A percentile compares a stretch with the other conserved stretches of the same genome.
Evolutionary conservation across 208 protist genomes (phyloP).

Genomic region (Angomonas deanei): DNA sequence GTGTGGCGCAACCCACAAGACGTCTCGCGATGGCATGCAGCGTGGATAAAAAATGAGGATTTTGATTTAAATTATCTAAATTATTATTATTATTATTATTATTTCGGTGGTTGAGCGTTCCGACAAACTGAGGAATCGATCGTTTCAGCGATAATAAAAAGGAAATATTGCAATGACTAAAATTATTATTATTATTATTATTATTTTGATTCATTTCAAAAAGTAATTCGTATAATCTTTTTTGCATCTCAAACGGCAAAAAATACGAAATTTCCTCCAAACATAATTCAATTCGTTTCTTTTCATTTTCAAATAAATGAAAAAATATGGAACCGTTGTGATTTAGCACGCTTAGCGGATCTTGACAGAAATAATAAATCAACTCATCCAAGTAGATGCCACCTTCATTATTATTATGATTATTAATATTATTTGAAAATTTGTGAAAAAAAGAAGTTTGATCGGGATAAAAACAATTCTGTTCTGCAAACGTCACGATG

Average conservation of each 20-base stretch:
- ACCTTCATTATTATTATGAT: too few species aligned
- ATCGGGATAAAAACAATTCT: too few species aligned
- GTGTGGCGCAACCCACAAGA: background rate
- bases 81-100: too few species aligned
- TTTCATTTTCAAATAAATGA: background rate
- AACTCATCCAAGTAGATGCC: background rate
- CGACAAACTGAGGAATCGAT: background rate
- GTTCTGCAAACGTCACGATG: too few species aligned
- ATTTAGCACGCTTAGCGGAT: background rate
- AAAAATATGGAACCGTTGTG: too few species aligned
- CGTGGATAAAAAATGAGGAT: background rate
- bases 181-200: background rate
- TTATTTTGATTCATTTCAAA: background rate
- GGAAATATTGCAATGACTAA: too few species aligned
- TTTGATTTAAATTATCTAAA: too few species aligned
- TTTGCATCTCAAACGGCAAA: background rate
- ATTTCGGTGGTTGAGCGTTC: background rate
- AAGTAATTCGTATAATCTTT: too few species aligned
- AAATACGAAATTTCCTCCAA: slow-evolving; percentile 4
- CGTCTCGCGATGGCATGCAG: background rate
- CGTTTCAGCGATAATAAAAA: background rate
- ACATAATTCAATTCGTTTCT: background rate
- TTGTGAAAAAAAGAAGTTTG: too few species aligned
- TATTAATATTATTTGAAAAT: too few species aligned
- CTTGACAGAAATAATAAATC: background rate